Percentiles rank a stretch among this genome's conserved stretches.
Evolutionary conservation across 345 rosid species (phyloP).

Genomic region (Eucalyptus sp.): DNA sequence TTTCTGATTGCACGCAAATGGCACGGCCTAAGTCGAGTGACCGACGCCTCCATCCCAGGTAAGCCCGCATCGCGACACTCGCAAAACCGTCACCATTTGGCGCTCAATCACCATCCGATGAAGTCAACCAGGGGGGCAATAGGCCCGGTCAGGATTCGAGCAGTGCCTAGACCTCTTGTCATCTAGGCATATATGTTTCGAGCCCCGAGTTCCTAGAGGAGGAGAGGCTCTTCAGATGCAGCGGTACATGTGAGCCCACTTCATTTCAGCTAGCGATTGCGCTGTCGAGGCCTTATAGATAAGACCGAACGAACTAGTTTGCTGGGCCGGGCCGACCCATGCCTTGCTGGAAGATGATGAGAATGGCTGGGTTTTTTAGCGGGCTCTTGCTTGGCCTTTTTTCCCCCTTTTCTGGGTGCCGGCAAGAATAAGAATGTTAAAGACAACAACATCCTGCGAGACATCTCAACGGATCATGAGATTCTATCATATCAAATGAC

Average conservation of each 20-base stretch:
- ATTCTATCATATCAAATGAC: background rate
- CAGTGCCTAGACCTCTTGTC: too few species aligned
- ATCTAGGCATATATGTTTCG: too few species aligned
- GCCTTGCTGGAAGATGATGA: background rate
- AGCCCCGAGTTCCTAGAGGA: background rate
- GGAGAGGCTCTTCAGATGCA: background rate
- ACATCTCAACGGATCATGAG: background rate
- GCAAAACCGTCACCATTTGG: too few species aligned
- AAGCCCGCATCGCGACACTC: too few species aligned
- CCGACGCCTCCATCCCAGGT: too few species aligned
- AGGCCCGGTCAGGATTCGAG: too few species aligned
- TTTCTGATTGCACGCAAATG: background rate
- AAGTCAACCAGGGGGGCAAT: too few species aligned
- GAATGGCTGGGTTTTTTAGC: background rate
- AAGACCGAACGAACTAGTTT: background rate
- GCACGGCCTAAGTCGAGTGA: background rate
- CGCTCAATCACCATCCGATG: too few species aligned
- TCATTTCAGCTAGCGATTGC: background rate
- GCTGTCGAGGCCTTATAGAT: background rate
- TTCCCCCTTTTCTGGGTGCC: background rate
- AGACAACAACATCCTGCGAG: background rate
- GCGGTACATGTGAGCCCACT: background rate
- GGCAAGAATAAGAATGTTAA: background rate
- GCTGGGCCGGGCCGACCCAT: background rate
- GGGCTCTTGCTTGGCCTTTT: background rate